These are phyloP conservation scores for Aspergillus felis DNA, from an alignment of 2,329 filamentous ascomycete genomes.

Conservation along the genomic window DNA sequence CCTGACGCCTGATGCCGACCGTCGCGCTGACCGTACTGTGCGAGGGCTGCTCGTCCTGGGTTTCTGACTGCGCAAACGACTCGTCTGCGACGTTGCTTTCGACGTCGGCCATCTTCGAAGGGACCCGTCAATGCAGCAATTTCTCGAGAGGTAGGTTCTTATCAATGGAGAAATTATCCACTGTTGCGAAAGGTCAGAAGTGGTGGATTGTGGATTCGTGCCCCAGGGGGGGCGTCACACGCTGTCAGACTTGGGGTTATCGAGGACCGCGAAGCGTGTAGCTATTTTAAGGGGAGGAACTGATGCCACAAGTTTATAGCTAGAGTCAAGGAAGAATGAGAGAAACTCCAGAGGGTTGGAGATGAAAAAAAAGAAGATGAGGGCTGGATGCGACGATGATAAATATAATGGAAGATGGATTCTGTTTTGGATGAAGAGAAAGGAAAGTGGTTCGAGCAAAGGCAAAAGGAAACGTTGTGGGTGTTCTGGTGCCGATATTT, in stretches of 20 bases:
- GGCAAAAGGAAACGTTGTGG: background rate
- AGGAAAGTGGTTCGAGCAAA: background rate
- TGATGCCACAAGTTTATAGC: conserved; percentile 7
- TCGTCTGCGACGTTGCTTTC: conserved; percentile 33
- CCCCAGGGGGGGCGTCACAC: background rate
- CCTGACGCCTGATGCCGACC: conserved; percentile 55
- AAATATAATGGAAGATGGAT: background rate
- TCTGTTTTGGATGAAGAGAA: conserved; percentile 4
- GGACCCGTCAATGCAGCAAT: background rate
- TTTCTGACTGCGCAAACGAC: conserved; percentile 33
- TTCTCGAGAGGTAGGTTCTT: background rate
- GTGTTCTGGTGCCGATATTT: background rate
- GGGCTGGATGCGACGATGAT: background rate
- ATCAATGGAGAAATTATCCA: background rate
- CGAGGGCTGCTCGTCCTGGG: conserved; percentile 32
- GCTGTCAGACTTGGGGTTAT: background rate
- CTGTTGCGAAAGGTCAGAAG: background rate
- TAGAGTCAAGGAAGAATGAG: conserved; percentile 1
- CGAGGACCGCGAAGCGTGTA: background rate
- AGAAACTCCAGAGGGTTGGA: background rate
- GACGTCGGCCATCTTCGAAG: conserved; percentile 31
- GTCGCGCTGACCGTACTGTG: conserved; percentile 39
- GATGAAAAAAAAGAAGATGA: background rate
- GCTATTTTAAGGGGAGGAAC: background rate
- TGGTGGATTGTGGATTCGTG: background rate